These are phyloP conservation scores for Colletotrichum sansevieriae DNA, from an alignment of 2,329 filamentous ascomycete genomes.

Conservation along the genomic window DNA sequence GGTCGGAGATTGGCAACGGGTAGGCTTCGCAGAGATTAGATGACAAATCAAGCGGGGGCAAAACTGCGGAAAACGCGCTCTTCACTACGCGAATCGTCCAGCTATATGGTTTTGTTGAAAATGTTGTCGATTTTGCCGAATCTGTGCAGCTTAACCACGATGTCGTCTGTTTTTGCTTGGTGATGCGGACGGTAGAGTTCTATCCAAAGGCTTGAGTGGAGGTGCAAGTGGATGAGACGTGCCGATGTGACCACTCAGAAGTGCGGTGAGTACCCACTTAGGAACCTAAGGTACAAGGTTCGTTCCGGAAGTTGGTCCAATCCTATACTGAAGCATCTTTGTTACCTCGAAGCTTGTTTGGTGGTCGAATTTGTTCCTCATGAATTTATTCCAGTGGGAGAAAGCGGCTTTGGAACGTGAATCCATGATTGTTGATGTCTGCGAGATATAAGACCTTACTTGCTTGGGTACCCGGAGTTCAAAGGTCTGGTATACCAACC, in stretches of 20 bases:
- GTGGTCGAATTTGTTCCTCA: too few species aligned
- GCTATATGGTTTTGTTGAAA: background rate
- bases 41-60: slow-evolving; percentile 3
- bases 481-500: too few species aligned
- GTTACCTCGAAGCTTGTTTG: too few species aligned
- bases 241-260: slow-evolving; percentile 3
- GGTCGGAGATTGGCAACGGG: background rate
- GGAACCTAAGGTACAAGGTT: too few species aligned
- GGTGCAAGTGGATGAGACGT: slow-evolving; percentile 29
- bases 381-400: too few species aligned
- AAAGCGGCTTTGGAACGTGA: too few species aligned
- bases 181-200: slow-evolving; percentile 30
- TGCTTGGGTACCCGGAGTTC: too few species aligned
- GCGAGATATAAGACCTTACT: too few species aligned
- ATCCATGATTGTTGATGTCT: too few species aligned
- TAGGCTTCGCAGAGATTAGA: slow-evolving; percentile 5
- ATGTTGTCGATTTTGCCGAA: background rate
- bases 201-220: slow-evolving; percentile 10
- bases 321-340: too few species aligned
- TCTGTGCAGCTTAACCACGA: background rate
- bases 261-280: background rate
- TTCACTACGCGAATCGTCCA: background rate
- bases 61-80: background rate
- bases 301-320: background rate
- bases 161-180: slow-evolving; percentile 17